phyloP scores from a whole-genome alignment of 192 early-diverging fungal genomes.

The Coemansia sp. region DNA sequence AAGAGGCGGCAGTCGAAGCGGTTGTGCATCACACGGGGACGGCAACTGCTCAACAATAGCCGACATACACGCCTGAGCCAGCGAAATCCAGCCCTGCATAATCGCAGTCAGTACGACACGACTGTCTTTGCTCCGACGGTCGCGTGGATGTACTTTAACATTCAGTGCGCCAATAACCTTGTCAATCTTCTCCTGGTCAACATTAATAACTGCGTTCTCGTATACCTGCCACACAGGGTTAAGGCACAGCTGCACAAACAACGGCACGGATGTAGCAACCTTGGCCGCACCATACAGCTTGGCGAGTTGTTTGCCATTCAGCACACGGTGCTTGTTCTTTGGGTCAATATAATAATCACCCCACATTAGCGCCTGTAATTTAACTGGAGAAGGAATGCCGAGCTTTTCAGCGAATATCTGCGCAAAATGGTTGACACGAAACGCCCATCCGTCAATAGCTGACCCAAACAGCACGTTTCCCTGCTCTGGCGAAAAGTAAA shows the following conservation, averaged over 20 bases:
- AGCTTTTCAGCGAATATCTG: conserved; percentile 87
- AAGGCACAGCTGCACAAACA: conserved; percentile 96
- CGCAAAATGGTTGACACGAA: conserved; percentile 91
- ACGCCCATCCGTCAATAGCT: conserved; percentile 98
- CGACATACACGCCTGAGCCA: conserved; percentile 83
- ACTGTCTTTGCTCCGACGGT: conserved; percentile 83
- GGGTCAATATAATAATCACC: conserved; percentile 97
- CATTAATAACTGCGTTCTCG: conserved; percentile 68
- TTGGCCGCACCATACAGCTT: conserved; percentile 61
- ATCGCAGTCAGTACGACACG: conserved; percentile 73
- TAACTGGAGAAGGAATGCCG: conserved; percentile 37
- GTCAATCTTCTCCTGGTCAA: conserved; percentile 80
- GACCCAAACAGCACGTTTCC: conserved; percentile 97
- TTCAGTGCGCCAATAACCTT: conserved; percentile 88
- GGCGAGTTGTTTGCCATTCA: conserved; percentile 82
- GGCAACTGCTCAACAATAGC: conserved; percentile 88
- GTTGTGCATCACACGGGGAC: conserved; percentile 79
- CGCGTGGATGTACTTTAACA: conserved; percentile 88
- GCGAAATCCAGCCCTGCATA: conserved; percentile 93
- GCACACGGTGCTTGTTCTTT: conserved; percentile 83
- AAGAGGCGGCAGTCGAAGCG: conserved; percentile 74
- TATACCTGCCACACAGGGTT: conserved; percentile 96
- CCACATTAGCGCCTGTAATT: conserved; percentile 86
- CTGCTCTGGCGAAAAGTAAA: conserved; percentile 93
- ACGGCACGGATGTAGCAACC: conserved; percentile 54